Conservation (phyloP, 257 asterid genomes). For the Solanum clarkiae region DNA sequence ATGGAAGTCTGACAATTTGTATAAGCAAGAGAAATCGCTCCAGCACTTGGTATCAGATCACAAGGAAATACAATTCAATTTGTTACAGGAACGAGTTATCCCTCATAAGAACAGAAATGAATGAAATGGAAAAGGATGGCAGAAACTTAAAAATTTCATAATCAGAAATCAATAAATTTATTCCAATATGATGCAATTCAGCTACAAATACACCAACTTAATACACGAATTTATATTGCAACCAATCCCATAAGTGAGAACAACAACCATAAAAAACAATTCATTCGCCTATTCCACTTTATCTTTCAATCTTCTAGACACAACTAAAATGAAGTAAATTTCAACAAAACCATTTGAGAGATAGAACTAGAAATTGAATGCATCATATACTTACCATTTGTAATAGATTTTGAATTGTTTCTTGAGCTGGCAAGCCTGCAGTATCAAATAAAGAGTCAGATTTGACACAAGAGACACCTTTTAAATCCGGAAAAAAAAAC, state of each 20-base stretch:
- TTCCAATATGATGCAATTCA: neutral
- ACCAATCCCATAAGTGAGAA: neutral
- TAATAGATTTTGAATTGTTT: slow-evolving; percentile 7
- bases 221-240: neutral
- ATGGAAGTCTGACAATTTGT: neutral
- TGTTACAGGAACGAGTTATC: neutral
- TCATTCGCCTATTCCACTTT: neutral
- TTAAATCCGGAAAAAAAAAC: neutral
- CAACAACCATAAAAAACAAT: neutral
- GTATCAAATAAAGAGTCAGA: neutral
- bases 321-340: neutral
- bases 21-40: slow-evolving; percentile 9
- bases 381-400: slow-evolving; percentile 3
- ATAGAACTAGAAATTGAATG: neutral
- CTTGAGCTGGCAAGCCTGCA: slow-evolving; percentile 21
- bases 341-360: neutral
- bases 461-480: neutral
- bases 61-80: neutral
- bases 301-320: neutral
- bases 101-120: neutral
- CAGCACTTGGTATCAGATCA: slow-evolving; percentile 10
- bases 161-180: neutral
- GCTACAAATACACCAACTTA: neutral
- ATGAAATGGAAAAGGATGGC: neutral
- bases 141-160: neutral